Base-by-base conservation (phyloP, 345 rosid genomes). In the Citrus reticulata region DNA sequence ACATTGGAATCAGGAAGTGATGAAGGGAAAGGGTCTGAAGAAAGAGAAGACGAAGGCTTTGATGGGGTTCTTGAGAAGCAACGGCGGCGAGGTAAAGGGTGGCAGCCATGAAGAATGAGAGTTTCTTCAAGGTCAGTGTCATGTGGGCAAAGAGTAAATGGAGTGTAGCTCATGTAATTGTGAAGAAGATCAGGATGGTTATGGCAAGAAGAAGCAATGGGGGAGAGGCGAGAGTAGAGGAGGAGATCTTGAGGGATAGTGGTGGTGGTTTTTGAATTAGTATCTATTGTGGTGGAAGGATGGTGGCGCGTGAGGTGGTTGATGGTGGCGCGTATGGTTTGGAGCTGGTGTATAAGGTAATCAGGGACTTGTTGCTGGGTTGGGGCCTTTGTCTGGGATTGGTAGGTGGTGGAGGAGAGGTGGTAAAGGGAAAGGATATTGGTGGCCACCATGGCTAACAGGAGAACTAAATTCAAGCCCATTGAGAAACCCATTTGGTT, bases 21-120 rank as follows among this genome's bases (percentile, higher is more conserved):
- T 17, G 90, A 76, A 14, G 90, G 88, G 81, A 89, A 92, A 9
- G 93, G 93, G 60, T 85, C 42, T 4, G 30, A 78, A 1, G 96
- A 88, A 34, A 91, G 80, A 39, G 89, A 69, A 39, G 84, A 77
- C 2, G 91, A 68, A 3, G 91, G 85, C 61, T 88, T 91, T 3
- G 86, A 68, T 16, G 98, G 94, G 65, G 97, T 91, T 37, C 82
- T 81, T 19, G 99, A 91, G 89, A 94, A 94, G 91, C 99, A 96
- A 37, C 99, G 97, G 72, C 99, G 99, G 81, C 99, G 98, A 63
- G 99, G 99, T 51, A 93, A 95, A 1, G 98, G 99, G 84, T 94
- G 97, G 74, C 98, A 96, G 78, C 99, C 98, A 17, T 87, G 93
- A 85, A 96, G 93, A 84, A 93, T 93, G 6, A 96, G 89, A n/a